These are phyloP conservation scores for Patellaria atrata DNA, from an alignment of 495 filamentous ascomycete species.

Conservation along the genomic window DNA sequence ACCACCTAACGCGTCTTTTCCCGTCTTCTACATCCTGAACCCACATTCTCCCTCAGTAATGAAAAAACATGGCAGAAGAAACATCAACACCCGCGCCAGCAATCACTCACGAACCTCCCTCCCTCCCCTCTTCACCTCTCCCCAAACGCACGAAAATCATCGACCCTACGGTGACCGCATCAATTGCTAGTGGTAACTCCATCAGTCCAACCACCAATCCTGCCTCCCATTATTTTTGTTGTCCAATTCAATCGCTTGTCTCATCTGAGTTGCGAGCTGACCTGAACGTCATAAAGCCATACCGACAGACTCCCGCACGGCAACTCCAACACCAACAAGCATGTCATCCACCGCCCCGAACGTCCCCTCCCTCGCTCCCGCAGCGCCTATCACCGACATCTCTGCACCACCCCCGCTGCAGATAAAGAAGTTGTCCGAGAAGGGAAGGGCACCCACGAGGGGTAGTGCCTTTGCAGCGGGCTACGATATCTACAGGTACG, in stretches of 20 bases:
- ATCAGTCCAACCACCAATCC: conserved; percentile 4
- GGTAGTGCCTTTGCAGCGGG: conserved; percentile 83
- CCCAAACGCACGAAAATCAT: conserved; percentile 47
- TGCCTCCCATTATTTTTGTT: conserved; percentile 4
- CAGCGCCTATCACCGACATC: conserved; percentile 19
- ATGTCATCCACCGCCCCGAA: conserved; percentile 1
- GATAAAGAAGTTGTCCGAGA: conserved; percentile 69
- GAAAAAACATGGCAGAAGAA: conserved; percentile 1
- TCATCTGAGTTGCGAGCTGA: too few relatives aligned
- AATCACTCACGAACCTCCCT: conserved; percentile 36
- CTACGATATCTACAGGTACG: conserved; percentile 63
- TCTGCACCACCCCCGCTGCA: conserved; percentile 33
- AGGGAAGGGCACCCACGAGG: conserved; percentile 64
- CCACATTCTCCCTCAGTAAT: too few relatives aligned
- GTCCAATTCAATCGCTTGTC: background rate
- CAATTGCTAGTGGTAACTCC: conserved; percentile 15
- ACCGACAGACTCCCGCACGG: conserved; percentile 14
- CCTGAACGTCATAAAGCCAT: too few relatives aligned
- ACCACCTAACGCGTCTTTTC: too few relatives aligned
- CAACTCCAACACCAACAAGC: conserved; percentile 18
- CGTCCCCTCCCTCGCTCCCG: conserved; percentile 18
- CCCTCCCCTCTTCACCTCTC: conserved; percentile 45
- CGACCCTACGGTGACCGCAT: conserved; percentile 20
- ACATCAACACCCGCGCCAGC: conserved; percentile 12
- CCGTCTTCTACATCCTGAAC: too few relatives aligned